Evolutionary conservation across 1,284 basidiomycete species (phyloP), one percentile per base, ranked within the genome.

Genomic region (Fomes fomentarius): DNA sequence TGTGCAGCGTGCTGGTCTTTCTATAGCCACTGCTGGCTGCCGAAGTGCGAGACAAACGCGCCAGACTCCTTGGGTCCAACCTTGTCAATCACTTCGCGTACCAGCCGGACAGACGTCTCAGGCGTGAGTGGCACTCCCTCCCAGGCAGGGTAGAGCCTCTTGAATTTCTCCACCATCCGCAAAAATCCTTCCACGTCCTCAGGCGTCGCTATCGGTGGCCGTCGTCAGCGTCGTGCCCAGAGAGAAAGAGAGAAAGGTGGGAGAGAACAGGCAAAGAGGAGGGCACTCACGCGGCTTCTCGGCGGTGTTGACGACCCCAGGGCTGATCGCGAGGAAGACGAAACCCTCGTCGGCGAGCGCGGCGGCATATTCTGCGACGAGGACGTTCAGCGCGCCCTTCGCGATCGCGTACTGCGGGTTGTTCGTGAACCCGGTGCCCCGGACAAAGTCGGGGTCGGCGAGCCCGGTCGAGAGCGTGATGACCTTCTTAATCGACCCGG

Each of bases 321-420:
- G 75, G 49, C 68, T 68, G 44, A 76, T 43, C 2, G 71, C 58
- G 12, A 76, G 59, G 62, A 75, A 71, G 2, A 69, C 56, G 50
- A 78, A 66, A 8, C 74, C 75, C 46, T 77, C 73, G 8, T 58
- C 50, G 41, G 68, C 65, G 50, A 69, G 65, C 43, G 67, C 58
- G 9, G 60, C 63, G 2, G 76, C 73, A 56, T 71, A 77, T 55
- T 77, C 74, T 21, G 66, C 71, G 17, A 70, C 62, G 33, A 65
- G 71, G 64, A 76, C 69, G 58, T 78, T 76, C 15, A 74, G 34
- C 3, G 70, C 75, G 2, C 72, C 71, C 57, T 76, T 76, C 41
- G 71, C 68, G 25, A 74, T 62, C 31, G 63, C 49, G 60, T 77
- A 77, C 12, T 72, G 63, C 5, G 58, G 52, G 19, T 43, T 17